Evolutionary conservation across 2,329 filamentous ascomycete species (phyloP).

Genomic region (Fusarium odoratissimum): DNA sequence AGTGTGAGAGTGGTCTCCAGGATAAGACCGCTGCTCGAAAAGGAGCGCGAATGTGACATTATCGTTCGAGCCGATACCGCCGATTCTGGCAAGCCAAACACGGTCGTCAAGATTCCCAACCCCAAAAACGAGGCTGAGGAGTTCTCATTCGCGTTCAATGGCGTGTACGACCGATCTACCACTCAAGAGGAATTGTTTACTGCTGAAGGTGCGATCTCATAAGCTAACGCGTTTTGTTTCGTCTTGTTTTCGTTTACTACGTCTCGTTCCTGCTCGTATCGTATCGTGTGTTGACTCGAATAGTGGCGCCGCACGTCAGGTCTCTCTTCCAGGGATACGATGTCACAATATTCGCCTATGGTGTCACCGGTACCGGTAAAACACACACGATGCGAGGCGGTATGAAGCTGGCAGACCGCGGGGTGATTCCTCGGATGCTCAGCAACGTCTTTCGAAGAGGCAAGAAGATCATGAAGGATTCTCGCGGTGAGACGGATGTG

Average conservation of each 20-base stretch:
- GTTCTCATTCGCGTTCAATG: conserved; percentile 94
- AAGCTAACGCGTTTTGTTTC: conserved; percentile 9
- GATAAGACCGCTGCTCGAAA: conserved; percentile 86
- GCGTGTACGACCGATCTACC: conserved; percentile 84
- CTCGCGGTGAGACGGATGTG: conserved; percentile 75
- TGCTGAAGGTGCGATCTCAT: conserved; percentile 75
- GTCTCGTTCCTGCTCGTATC: not conserved
- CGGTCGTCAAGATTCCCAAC: conserved; percentile 87
- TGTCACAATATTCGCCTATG: conserved; percentile 91
- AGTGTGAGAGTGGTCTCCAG: conserved; percentile 88
- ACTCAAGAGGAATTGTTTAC: conserved; percentile 91
- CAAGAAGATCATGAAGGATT: conserved; percentile 87
- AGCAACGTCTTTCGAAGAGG: conserved; percentile 87
- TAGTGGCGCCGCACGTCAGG: conserved; percentile 90
- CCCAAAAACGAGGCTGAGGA: conserved; percentile 92
- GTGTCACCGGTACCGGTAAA: conserved; percentile 92
- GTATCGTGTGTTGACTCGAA: conserved; percentile 42
- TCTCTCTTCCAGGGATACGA: conserved; percentile 91
- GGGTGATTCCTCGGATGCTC: conserved; percentile 86
- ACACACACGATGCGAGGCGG: conserved; percentile 97
- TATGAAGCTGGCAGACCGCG: conserved; percentile 84
- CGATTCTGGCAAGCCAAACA: conserved; percentile 70
- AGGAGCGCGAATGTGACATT: conserved; percentile 86
- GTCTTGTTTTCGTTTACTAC: not conserved
- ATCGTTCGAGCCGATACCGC: conserved; percentile 79